Conservation (phyloP, 108 stramenopile genomes). For the Asterionellopsis glacialis region DNA sequence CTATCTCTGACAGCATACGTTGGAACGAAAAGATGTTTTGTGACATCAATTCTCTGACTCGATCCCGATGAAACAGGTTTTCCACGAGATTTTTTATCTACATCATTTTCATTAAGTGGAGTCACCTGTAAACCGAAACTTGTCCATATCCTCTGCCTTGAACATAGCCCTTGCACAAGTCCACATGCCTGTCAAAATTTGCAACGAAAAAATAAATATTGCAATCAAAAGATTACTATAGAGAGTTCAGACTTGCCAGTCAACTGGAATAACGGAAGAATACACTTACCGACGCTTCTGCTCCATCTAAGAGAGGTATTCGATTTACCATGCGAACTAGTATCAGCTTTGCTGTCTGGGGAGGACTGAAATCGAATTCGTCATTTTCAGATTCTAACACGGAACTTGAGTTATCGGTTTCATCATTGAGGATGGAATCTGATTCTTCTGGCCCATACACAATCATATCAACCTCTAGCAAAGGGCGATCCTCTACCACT, state of each 20-base stretch:
- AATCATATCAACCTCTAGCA: slow-evolving; percentile 55
- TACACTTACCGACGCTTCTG: slow-evolving; percentile 43
- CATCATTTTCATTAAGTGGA: slow-evolving; percentile 6
- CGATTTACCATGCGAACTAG: slow-evolving; percentile 82
- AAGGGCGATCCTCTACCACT: slow-evolving; percentile 12
- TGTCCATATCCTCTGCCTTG: slow-evolving; percentile 55
- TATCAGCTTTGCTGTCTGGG: slow-evolving; percentile 31
- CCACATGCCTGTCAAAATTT: slow-evolving; percentile 57
- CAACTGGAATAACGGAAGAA: too few species aligned
- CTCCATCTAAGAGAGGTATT: slow-evolving; percentile 76
- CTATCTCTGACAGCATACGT: slow-evolving; percentile 59
- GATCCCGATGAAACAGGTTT: neutral
- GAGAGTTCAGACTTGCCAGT: too few species aligned
- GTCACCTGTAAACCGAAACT: slow-evolving; percentile 66
- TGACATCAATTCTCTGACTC: slow-evolving; percentile 4
- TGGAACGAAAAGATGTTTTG: slow-evolving; percentile 17
- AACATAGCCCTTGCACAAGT: slow-evolving; percentile 50
- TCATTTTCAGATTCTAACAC: too few species aligned
- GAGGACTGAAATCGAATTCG: too few species aligned
- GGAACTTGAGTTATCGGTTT: neutral
- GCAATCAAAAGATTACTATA: too few species aligned
- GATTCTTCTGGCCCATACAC: slow-evolving; percentile 21
- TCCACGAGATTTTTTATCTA: neutral
- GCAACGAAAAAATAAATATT: too few species aligned
- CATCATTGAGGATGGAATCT: slow-evolving; percentile 10